Base-by-base conservation (phyloP, 306 rosid species). In the Vigna angularis region DNA sequence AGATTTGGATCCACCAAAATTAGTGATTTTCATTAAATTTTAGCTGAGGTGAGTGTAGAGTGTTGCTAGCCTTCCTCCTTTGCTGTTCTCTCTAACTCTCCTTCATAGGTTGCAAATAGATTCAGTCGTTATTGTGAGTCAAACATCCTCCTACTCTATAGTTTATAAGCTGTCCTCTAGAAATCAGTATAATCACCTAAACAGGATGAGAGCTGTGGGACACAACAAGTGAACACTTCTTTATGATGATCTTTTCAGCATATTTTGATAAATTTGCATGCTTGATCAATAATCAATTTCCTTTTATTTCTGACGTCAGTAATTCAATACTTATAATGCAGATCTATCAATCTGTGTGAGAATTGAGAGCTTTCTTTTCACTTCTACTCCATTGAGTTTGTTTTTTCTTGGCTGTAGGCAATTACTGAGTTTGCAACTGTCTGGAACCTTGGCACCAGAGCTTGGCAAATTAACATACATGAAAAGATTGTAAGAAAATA, bases 391-490 rank as follows among this genome's bases (percentile, higher is more conserved):
- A 50, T 79, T 66, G 74, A 50, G 70, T 42, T 30, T 74, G 57
- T 38, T 73, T 83, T 32, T 75, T 67, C 64, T 69, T 85, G 75
- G 67, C 42, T 96, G 85, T 80, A 96, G 99, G 96, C 92, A 72
- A 85, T 87, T 96, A 5, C 45, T 93, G 53, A 77, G 2, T 24
- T 64, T 90, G 97, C 87, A 82, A 72, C 78, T 96, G 72, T 68
- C 72, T 0, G 99, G 99, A 84, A 83, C 10, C 45, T 83, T 96
- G 79, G 90, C 99, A 47, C 97, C 99, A 20, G 93, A 86, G 74
- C 81, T 93, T 57, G 98, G 98, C 69, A 84, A 62, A 50, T 83
- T 96, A 47, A 48, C 88, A 28, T 18, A 78, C 52, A n/a, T 93
- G 91, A 22, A 40, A 82, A 91, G 75, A 86, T 52, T 96, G 99